These are phyloP conservation scores for Corinectria fuckeliana DNA, from an alignment of 2,329 filamentous ascomycete genomes.

Conservation along the genomic window DNA sequence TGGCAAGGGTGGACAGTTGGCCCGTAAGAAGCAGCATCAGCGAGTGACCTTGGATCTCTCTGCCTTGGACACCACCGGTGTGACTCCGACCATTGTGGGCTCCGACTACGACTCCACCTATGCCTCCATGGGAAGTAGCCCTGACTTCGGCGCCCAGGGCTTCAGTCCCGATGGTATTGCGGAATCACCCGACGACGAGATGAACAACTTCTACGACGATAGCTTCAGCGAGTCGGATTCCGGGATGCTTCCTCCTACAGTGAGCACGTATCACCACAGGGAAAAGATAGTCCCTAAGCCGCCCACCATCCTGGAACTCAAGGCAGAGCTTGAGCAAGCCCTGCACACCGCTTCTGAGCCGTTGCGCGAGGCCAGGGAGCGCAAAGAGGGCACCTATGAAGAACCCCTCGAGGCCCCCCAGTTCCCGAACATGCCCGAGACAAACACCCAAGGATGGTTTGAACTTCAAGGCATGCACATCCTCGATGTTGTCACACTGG, in stretches of 20 bases:
- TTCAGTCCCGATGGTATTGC: slow-evolving; percentile 48
- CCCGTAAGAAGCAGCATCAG: slow-evolving; percentile 72
- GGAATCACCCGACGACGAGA: slow-evolving; percentile 57
- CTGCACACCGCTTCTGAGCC: slow-evolving; percentile 73
- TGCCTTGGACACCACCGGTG: slow-evolving; percentile 48
- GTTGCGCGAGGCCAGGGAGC: slow-evolving; percentile 63
- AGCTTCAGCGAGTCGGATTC: slow-evolving; percentile 68
- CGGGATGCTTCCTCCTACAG: slow-evolving; percentile 92
- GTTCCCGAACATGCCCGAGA: slow-evolving; percentile 50
- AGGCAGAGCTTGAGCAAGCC: slow-evolving; percentile 68
- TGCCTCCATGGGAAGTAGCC: slow-evolving; percentile 65
- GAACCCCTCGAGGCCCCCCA: slow-evolving; percentile 38
- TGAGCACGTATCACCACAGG: slow-evolving; percentile 91
- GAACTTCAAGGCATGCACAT: slow-evolving; percentile 92
- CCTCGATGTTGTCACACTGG: slow-evolving; percentile 89
- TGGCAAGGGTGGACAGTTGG: slow-evolving; percentile 87
- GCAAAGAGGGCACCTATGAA: slow-evolving; percentile 42
- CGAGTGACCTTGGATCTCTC: slow-evolving; percentile 65
- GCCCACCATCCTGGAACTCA: slow-evolving; percentile 81
- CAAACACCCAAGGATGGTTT: slow-evolving; percentile 71
- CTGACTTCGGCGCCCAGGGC: slow-evolving; percentile 55
- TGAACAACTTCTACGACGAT: slow-evolving; percentile 61
- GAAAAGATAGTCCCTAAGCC: slow-evolving; percentile 83
- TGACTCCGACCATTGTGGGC: slow-evolving; percentile 47
- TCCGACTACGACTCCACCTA: slow-evolving; percentile 66